phyloP scores from a whole-genome alignment of 2,329 filamentous ascomycete species.

The Rhytidhysteron rufulum region DNA sequence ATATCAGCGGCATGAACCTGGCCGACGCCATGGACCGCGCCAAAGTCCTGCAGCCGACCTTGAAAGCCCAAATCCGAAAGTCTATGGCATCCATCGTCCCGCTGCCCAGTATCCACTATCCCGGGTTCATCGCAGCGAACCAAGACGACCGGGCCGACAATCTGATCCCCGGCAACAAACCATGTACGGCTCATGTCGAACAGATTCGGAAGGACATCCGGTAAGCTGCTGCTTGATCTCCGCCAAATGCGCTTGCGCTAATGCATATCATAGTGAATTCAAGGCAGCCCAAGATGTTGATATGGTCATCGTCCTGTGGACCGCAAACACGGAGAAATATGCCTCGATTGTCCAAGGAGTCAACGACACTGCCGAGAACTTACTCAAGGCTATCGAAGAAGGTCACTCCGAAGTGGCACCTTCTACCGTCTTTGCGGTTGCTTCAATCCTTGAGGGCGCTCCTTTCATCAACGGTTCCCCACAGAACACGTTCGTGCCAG shows the following conservation, averaged over 20 bases:
- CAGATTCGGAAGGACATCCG: slow-evolving; percentile 89
- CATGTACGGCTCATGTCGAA: slow-evolving; percentile 83
- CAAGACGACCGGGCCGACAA: slow-evolving; percentile 97
- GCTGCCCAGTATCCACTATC: slow-evolving; percentile 95
- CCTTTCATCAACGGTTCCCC: slow-evolving; percentile 99
- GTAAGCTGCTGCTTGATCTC: slow-evolving; percentile 36
- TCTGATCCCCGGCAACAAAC: slow-evolving; percentile 76
- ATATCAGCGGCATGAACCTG: slow-evolving; percentile 88
- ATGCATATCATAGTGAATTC: slow-evolving; percentile 64
- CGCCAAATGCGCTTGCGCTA: not conserved
- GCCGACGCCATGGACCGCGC: slow-evolving; percentile 93
- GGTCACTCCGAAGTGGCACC: slow-evolving; percentile 91
- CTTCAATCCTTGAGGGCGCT: slow-evolving; percentile 80
- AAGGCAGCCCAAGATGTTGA: slow-evolving; percentile 80
- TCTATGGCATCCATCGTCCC: slow-evolving; percentile 88
- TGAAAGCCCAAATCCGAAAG: slow-evolving; percentile 87
- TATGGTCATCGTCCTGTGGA: slow-evolving; percentile 97
- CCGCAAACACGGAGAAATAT: slow-evolving; percentile 97
- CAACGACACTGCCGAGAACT: slow-evolving; percentile 95
- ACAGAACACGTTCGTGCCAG: slow-evolving; percentile 97
- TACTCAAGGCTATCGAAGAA: slow-evolving; percentile 78
- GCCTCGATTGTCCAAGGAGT: slow-evolving; percentile 82
- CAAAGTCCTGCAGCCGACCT: slow-evolving; percentile 87
- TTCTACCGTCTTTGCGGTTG: slow-evolving; percentile 93
- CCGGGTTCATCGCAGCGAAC: slow-evolving; percentile 98